Base-by-base conservation (phyloP, 1,139 yeast species). In the Yamadazyma spencermartinsiae region DNA sequence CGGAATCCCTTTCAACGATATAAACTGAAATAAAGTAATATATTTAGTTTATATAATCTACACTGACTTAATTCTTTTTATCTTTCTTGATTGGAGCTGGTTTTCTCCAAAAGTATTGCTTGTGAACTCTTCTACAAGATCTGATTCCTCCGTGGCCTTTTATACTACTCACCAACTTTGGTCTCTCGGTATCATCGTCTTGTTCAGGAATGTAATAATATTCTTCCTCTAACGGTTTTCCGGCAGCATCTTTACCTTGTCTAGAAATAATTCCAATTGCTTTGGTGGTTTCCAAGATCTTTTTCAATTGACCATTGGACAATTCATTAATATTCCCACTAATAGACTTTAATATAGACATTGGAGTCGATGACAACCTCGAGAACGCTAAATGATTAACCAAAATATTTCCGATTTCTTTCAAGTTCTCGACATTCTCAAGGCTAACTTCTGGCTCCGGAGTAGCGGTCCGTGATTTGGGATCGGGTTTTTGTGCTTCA, bases 181-280 rank as follows among this genome's bases (percentile, higher is more conserved):
- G 80, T 57, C 98, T 80, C 39, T 80, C 81, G 23, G 57, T 54
- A 56, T 90, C 96, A 25, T 64, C 61, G 59, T 92, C 98, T 37
- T 81, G 75, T 51, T 88, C 97, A 3, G 90, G 82, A 45, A 85
- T 80, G 54, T 92, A 92, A 59, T 88, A 92, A 56, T 87, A 92
- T 60, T 92, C 97, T 55, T 88, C 95, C 49, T 90, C 97, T 47
- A 92, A 70, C 4, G 88, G 88, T 59, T 88, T 87, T 11, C 98
- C 98, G 2, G 97, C 95, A 4, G 98, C 97, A 62, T 92, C 98
- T 59, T 88, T 90, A 36, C 98, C 98, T 44, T 77, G 74, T 59
- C 98, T 82, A 52, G 80, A 77, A 46, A 92, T 89, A 9, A 86
- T 82, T 11, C 98, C 98, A 40, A 90, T 76, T 51, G 94, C 83